Evolutionary conservation across 139 green algal genomes (phyloP).

Genomic region (Ulvella scutata): DNA sequence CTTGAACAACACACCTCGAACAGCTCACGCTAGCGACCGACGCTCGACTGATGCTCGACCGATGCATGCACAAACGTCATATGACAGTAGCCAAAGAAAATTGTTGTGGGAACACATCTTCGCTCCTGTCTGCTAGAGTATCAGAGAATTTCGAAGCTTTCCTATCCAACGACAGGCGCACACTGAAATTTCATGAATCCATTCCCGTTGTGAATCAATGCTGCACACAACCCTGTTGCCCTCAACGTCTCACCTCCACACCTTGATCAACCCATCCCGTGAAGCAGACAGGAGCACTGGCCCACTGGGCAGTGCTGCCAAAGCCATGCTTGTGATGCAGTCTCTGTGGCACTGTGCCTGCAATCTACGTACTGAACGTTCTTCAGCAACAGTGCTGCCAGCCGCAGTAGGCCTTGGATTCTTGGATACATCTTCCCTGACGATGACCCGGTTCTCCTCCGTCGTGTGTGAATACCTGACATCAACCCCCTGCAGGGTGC

Average conservation of each 20-base stretch:
- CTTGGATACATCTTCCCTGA: neutral
- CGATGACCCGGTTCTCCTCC: neutral
- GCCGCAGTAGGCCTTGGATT: neutral
- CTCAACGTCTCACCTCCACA: neutral
- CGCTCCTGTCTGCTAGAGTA: too few relatives aligned
- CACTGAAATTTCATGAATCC: too few relatives aligned
- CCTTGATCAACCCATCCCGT: neutral
- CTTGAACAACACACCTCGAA: too few relatives aligned
- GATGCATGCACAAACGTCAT: too few relatives aligned
- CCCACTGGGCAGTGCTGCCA: neutral
- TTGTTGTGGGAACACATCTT: too few relatives aligned
- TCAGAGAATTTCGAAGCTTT: too few relatives aligned
- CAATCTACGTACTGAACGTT: neutral
- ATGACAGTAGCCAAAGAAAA: too few relatives aligned
- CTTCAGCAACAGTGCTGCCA: neutral
- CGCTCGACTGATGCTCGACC: too few relatives aligned
- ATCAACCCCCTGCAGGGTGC: neutral
- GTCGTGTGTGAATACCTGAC: neutral
- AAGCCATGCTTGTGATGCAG: neutral
- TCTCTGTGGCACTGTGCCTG: neutral
- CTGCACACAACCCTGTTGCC: too few relatives aligned
- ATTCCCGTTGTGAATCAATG: too few relatives aligned
- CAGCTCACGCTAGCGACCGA: too few relatives aligned
- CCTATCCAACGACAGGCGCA: too few relatives aligned
- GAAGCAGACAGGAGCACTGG: neutral